Base-by-base conservation (phyloP, 352 stramenopile genomes). In the Globisporangium yorkense region DNA sequence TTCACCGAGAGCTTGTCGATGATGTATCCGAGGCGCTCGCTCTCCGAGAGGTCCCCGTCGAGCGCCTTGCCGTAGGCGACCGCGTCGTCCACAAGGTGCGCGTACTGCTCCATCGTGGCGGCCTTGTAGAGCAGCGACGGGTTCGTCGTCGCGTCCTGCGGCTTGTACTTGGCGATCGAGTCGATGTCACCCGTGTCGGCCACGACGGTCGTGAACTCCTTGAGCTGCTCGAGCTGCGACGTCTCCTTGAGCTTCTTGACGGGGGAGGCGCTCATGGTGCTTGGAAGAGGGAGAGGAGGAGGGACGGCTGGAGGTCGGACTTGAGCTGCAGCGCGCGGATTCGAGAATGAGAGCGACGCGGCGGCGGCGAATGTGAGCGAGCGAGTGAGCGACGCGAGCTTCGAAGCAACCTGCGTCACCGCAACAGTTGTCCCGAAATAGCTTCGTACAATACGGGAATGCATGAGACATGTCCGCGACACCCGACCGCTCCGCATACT, bases 1-100 rank as follows among this genome's bases (percentile, higher is more conserved):
- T 99, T 98, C 53, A 99, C 97, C 41, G 94, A 96, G 54, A 99
- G 74, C 74, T 97, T 97, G 82, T 99, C 97, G 62, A 99, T 98
- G 57, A 98, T 81, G 64, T 98, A 70, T 44, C 79, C 83, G 33
- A 99, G 74, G 54, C 89, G 80, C 37, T 97, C 90, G 46, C 74
- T 75, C 61, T 97, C 81, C 50, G 83, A 84, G 51, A 94, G 61
- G 61, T 72, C 68, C 18, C 57, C 65, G 33, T 80, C 71, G 45
- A 88, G 66, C 8, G 64, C 74, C 71, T 97, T 97, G 57, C 88
- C 94, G 70, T 97, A 99, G 21, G 71, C 68, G 21, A 99, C 83
- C 45, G 97, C 97, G 65, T 98, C 94, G 61, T 98, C 85, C 37
- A 99, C 91, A 18, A 99, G 89, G 48, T 92, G 71, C 37, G 84